These are phyloP conservation scores for Suhomyces bribrorum DNA, from an alignment of 1,139 yeast genomes.

Conservation along the genomic window DNA sequence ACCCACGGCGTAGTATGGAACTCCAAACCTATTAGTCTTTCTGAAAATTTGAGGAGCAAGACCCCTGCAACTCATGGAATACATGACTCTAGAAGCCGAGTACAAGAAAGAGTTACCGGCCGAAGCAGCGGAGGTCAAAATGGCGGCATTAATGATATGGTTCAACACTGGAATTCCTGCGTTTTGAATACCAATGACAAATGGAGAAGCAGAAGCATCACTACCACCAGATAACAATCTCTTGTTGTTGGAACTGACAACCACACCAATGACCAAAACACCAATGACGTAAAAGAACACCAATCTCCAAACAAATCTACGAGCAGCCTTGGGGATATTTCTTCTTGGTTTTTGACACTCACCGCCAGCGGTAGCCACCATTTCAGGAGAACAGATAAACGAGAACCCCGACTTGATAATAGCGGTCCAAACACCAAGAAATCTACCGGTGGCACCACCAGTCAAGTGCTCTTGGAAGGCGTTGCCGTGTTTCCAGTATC, in stretches of 20 bases:
- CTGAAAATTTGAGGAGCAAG: slow-evolving; percentile 62
- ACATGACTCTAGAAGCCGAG: slow-evolving; percentile 68
- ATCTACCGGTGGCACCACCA: slow-evolving; percentile 60
- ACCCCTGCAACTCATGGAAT: slow-evolving; percentile 62
- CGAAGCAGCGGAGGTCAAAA: slow-evolving; percentile 66
- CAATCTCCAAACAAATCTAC: slow-evolving; percentile 49
- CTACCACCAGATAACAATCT: slow-evolving; percentile 34
- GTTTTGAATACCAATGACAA: slow-evolving; percentile 52
- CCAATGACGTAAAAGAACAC: slow-evolving; percentile 49
- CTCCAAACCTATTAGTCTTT: slow-evolving; percentile 59
- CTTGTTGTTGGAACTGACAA: slow-evolving; percentile 37
- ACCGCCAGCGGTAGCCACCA: slow-evolving; percentile 41
- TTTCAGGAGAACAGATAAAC: slow-evolving; percentile 43
- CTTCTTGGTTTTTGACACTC: slow-evolving; percentile 49
- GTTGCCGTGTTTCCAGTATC: slow-evolving; percentile 64
- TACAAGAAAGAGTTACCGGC: slow-evolving; percentile 75
- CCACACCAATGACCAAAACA: slow-evolving; percentile 49
- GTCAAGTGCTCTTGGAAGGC: slow-evolving; percentile 47
- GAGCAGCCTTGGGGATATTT: slow-evolving; percentile 49
- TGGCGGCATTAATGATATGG: slow-evolving; percentile 67
- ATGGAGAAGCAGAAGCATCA: slow-evolving; percentile 53
- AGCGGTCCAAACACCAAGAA: slow-evolving; percentile 43
- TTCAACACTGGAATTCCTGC: slow-evolving; percentile 64
- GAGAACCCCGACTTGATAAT: slow-evolving; percentile 43
- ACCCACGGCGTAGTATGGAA: slow-evolving; percentile 55